phyloP scores from a whole-genome alignment of 2,329 filamentous ascomycete genomes.

The Ophiostoma sp. region DNA sequence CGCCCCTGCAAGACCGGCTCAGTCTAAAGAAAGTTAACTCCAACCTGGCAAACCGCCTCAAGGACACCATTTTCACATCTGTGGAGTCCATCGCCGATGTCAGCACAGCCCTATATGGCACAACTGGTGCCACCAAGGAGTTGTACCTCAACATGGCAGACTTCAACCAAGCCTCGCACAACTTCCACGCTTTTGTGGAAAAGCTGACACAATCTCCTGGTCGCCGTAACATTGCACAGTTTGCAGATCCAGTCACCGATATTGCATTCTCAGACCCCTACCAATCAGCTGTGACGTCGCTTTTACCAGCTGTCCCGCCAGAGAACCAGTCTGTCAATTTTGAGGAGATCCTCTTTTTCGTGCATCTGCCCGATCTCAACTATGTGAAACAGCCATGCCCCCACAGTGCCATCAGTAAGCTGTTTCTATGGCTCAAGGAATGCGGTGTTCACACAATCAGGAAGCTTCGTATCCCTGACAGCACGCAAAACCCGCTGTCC shows the following conservation, averaged over 20 bases:
- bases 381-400: conserved; percentile 16
- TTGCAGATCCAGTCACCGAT: background rate
- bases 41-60: background rate
- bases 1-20: background rate
- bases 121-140: conserved; percentile 1
- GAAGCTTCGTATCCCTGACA: conserved; percentile 19
- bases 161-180: conserved; percentile 8
- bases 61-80: background rate
- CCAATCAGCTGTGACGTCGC: background rate
- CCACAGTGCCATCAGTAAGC: conserved; percentile 13
- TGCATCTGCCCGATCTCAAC: conserved; percentile 22
- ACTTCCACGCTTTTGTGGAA: conserved; percentile 2
- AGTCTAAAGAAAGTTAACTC: background rate
- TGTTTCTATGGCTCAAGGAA: conserved; percentile 16
- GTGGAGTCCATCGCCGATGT: background rate
- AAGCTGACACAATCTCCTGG: background rate
- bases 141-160: conserved; percentile 7
- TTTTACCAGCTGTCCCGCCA: background rate
- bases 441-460: conserved; percentile 17
- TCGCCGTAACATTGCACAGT: background rate
- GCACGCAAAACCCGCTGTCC: conserved; percentile 13
- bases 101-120: conserved; percentile 1
- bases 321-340: conserved; percentile 5
- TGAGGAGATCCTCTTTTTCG: conserved; percentile 14
- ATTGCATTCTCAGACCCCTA: background rate